Evolutionary conservation across 148 eudicot genomes (phyloP), one percentile per base, ranked within the genome.

Genomic region (Camellia granthamiana): DNA sequence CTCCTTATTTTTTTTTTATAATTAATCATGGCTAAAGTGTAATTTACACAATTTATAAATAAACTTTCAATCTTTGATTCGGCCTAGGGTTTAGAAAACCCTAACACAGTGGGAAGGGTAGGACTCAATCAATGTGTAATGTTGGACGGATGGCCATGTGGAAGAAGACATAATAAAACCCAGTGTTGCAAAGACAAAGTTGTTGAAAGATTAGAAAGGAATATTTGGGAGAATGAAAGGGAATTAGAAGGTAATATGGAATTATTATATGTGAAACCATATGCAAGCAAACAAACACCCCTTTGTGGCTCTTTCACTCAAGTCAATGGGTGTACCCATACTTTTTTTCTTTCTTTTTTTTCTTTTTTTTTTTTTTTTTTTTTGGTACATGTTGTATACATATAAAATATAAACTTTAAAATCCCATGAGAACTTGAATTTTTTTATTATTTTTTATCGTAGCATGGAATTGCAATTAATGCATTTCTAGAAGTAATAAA

Each of bases 201-300:
- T 77, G 86, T 85, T 88, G 83, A 79, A 85, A 88, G 80, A 88
- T 86, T 83, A 88, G 88, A 83, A 85, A 75, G 85, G 90, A 88
- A 88, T 85, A 88, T 88, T 88, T 88, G 87, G 90, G 88, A 82
- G 85, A 81, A 82, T 85, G 88, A 81, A 82, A 82, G 83, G 87
- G 90, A 85, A 88, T 88, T 84, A 88, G 90, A 88, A 88, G 87
- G 84, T 84, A 77, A 88, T 82, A 78, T 77, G 74, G 81, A 47
- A 80, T 82, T 79, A 77, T 76, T 83, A 81, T 81, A 74, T 83
- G 60, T 68, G 68, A 69, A 43, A 38, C 52, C 30, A 72, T 82
- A 62, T 60, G 77, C 80, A 49, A 83, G 71, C 72, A 80, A 86
- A 83, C 86, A 86, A 83, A 83, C 72, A 62, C 78, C 30, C 70